A percentile compares a stretch with the other conserved stretches of the same genome.
Evolutionary conservation across 257 asterid genomes (phyloP).

Genomic region (Linaria vulgaris): DNA sequence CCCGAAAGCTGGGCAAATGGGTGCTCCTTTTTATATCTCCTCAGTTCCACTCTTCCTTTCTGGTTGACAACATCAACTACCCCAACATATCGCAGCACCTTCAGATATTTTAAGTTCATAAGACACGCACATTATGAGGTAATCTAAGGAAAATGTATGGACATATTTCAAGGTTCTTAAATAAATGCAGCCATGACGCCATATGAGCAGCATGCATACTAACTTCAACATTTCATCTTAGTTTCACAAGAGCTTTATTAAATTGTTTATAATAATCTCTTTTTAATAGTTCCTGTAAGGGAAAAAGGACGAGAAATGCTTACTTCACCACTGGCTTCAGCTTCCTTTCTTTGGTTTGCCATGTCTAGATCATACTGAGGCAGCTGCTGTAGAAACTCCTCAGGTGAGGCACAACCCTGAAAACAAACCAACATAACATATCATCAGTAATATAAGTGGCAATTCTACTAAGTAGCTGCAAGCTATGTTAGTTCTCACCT

Average conservation of each 20-base stretch:
- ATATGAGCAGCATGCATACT: too few species aligned
- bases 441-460: slow-evolving; percentile 20
- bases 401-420: slow-evolving; percentile 70
- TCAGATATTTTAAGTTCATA: neutral
- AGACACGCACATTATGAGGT: too few species aligned
- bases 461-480: slow-evolving; percentile 14
- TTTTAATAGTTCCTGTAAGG: neutral
- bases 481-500: slow-evolving; percentile 38
- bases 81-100: slow-evolving; percentile 97
- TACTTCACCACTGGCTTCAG: slow-evolving; percentile 89
- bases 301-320: slow-evolving; percentile 32
- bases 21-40: slow-evolving; percentile 75
- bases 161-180: neutral
- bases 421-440: slow-evolving; percentile 27
- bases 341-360: slow-evolving; percentile 71
- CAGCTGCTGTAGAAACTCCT: slow-evolving; percentile 73
- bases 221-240: too few species aligned
- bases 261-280: too few species aligned
- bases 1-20: slow-evolving; percentile 98
- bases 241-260: too few species aligned
- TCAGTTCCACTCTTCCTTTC: slow-evolving; percentile 77
- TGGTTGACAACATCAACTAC: slow-evolving; percentile 84
- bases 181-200: too few species aligned
- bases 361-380: slow-evolving; percentile 67
- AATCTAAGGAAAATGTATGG: neutral